A percentile compares a stretch with the other conserved stretches of the same genome.
Evolutionary conservation across 78 protist genomes (phyloP).

Genomic region (Speleostelium caveatum): DNA sequence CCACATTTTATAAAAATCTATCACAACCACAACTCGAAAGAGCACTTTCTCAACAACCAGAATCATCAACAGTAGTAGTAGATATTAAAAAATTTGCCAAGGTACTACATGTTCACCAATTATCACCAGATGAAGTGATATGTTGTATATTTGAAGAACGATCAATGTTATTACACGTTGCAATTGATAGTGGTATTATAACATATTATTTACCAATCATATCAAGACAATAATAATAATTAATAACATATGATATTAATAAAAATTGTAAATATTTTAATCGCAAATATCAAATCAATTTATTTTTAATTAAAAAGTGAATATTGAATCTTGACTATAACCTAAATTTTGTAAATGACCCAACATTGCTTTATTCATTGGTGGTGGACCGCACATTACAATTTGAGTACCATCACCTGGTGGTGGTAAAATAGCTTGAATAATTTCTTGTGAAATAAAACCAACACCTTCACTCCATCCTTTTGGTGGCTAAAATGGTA

Average conservation of each 20-base stretch:
- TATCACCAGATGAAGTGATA: constrained; percentile 45
- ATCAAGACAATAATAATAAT: not conserved
- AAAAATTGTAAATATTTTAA: too few relatives aligned
- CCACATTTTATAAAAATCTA: constrained; percentile 32
- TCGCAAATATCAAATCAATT: too few relatives aligned
- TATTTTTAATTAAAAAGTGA: constrained; percentile 36
- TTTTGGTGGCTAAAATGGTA: too few relatives aligned
- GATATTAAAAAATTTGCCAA: constrained; percentile 57
- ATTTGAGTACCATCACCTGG: constrained; percentile 43
- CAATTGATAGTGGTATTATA: not conserved
- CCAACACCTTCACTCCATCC: constrained; percentile 76
- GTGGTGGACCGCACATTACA: constrained; percentile 89
- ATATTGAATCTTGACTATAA: constrained; percentile 7
- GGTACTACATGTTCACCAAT: constrained; percentile 24
- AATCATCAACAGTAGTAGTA: not conserved
- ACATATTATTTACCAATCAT: constrained; percentile 54
- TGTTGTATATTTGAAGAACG: constrained; percentile 36
- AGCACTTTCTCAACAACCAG: not conserved
- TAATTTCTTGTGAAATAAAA: constrained; percentile 59
- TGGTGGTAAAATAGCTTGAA: constrained; percentile 32
- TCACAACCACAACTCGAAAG: constrained; percentile 1
- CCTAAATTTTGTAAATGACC: constrained; percentile 62
- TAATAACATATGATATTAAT: not conserved
- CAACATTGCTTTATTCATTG: constrained; percentile 85
- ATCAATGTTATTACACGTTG: constrained; percentile 18